Evolutionary conservation across 1,139 yeast genomes (phyloP), one percentile per base, ranked within the genome.

Genomic region (Pichia kudriavzevii): DNA sequence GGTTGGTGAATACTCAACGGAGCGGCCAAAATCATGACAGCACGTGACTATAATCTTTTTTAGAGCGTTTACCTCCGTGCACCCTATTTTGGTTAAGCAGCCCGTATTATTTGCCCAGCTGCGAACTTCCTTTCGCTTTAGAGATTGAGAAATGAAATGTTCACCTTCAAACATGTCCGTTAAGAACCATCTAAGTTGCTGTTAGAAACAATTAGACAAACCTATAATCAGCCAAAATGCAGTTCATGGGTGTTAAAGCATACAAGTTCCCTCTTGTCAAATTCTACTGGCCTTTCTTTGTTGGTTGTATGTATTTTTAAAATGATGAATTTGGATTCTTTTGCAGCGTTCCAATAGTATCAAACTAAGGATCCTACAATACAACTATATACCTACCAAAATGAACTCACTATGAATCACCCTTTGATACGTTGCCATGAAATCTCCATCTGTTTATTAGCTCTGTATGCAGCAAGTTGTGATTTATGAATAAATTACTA

Each of bases 241-340:
- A 50, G 44, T 47, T 54, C 35, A 34, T 54, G 42, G 58, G 59
- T 43, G 52, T 53, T 35, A 55, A 53, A 43, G 56, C 54, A 40
- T 55, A 55, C 56, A 49, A 44, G 31, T 55, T 53, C 46, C 58
- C 60, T 40, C 39, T 57, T 33, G 52, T 73, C 55, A 75, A 73
- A 63, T 73, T 72, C 53, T 72, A 69, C 67, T 76, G 82, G 81
- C 82, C 82, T 49, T 72, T 76, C 59, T 72, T 75, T 52, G 67
- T 66, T 49, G 80, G 79, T 50, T 76, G 79, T 61, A 58, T 39
- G 65, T 59, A 38, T 25, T 6, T 13, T n/a, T n/a, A n/a, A n/a
- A n/a, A n/a, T n/a, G n/a, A n/a, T n/a, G n/a, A n/a, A n/a, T n/a
- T n/a, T n/a, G n/a, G n/a, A n/a, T n/a, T n/a, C n/a, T n/a, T n/a